Evolutionary conservation across 1,284 basidiomycete genomes (phyloP).

Genomic region (Ustilago shanxiensis): DNA sequence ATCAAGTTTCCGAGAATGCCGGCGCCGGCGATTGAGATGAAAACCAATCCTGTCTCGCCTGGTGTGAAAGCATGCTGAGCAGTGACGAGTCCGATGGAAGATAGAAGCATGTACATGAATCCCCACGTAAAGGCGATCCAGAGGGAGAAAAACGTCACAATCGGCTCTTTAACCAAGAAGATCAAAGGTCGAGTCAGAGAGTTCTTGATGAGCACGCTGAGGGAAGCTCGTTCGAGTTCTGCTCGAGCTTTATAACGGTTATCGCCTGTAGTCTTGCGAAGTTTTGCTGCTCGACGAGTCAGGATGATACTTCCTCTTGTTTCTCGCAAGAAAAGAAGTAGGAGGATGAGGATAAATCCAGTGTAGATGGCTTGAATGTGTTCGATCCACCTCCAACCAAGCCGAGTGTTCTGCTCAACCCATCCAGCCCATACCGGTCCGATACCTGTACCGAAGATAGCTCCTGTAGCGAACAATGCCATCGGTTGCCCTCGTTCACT

Average conservation of each 20-base stretch:
- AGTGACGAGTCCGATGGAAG: slow-evolving; percentile 68
- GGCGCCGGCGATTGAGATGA: slow-evolving; percentile 52
- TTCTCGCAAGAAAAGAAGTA: slow-evolving; percentile 67
- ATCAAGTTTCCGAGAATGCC: slow-evolving; percentile 77
- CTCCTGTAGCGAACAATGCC: slow-evolving; percentile 67
- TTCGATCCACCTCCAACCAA: slow-evolving; percentile 85
- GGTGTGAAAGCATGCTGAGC: slow-evolving; percentile 76
- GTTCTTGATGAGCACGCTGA: slow-evolving; percentile 76
- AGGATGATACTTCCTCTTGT: slow-evolving; percentile 71
- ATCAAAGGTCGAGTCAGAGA: slow-evolving; percentile 78
- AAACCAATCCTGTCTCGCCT: slow-evolving; percentile 71
- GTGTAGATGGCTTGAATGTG: slow-evolving; percentile 74
- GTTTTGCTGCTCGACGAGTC: slow-evolving; percentile 65
- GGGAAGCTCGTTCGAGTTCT: slow-evolving; percentile 76
- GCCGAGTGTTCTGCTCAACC: slow-evolving; percentile 76
- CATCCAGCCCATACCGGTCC: slow-evolving; percentile 79
- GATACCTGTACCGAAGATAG: slow-evolving; percentile 76
- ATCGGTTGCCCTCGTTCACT: slow-evolving; percentile 77
- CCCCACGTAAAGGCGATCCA: slow-evolving; percentile 76
- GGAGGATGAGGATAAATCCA: slow-evolving; percentile 41
- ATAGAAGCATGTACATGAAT: slow-evolving; percentile 77
- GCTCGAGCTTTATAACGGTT: slow-evolving; percentile 76
- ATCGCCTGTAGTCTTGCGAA: slow-evolving; percentile 74
- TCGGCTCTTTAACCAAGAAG: slow-evolving; percentile 77
- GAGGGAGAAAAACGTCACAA: slow-evolving; percentile 75